Base-by-base conservation (phyloP, 1,284 basidiomycete genomes). In the Volvariella surrecta region DNA sequence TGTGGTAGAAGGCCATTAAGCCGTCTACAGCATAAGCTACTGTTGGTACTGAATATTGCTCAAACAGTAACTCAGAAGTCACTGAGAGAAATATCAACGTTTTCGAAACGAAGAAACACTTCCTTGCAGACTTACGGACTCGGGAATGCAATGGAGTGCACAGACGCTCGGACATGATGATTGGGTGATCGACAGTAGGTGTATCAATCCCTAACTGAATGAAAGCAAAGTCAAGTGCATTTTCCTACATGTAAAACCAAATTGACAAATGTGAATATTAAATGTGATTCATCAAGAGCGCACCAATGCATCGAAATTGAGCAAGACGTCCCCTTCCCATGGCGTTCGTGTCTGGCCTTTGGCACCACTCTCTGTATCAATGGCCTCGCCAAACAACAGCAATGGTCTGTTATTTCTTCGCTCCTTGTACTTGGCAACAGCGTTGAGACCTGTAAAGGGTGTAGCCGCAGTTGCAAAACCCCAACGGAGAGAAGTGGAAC, bases 1-100 rank as follows among this genome's bases (percentile, higher is more conserved):
- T 87, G 53, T 83, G 73, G 55, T 87, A 91, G 55, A 96, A 94
- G 1, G 94, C 92, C 75, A 97, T 95, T 45, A 95, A 68, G 4
- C 88, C 85, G 58, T 99, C 96, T 50, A 98, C 68, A 46, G 90
- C 91, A 61, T 90, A 99, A 11, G 87, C 74, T 37, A 98, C 72
- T 2, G 84, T 82, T 0, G 94, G 94, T 1, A 86, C 90, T 13
- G 75, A 75, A 60, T 99, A 99, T 39, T 84, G 79, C 66, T 99
- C 96, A 58, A 99, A 99, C 61, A 99, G 78, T 18, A 99, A 78
- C 59, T 99, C 96, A 1, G 93, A 94, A 19, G 93, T 96, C 48
- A 96, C 89, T 89, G 54, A 11, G 47, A 34, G n/a, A 32, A 37
- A 32, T 34, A 21, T 53, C 11, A 59, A 41, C 37, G n/a, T 19